These are phyloP conservation scores for Gaeumannomyces tritici DNA, from an alignment of 2,329 filamentous ascomycete species.

Conservation along the genomic window DNA sequence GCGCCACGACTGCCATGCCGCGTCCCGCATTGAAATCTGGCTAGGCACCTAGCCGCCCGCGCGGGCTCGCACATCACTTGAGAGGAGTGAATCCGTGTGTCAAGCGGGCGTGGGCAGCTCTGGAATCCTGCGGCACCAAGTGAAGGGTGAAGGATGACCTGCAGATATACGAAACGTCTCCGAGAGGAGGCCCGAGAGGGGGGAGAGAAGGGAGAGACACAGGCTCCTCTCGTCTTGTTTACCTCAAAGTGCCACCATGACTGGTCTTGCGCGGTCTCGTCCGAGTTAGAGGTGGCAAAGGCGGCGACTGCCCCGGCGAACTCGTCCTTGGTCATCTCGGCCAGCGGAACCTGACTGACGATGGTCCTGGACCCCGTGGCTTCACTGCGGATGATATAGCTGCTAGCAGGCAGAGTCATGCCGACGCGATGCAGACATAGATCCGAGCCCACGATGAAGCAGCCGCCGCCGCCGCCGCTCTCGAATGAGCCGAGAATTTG, in stretches of 20 bases:
- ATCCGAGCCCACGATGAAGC: constrained; percentile 33
- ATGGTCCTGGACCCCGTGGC: constrained; percentile 55
- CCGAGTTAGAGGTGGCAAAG: constrained; percentile 16
- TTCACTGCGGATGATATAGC: constrained; percentile 58
- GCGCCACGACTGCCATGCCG: neutral
- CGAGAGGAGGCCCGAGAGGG: neutral
- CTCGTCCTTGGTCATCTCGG: constrained; percentile 57
- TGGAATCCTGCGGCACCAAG: neutral
- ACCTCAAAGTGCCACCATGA: constrained; percentile 69
- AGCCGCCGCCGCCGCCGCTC: constrained; percentile 9
- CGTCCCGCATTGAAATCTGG: neutral
- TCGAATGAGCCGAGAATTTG: constrained; percentile 47
- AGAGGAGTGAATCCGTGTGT: neutral
- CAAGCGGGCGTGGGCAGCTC: neutral
- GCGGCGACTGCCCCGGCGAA: constrained; percentile 36
- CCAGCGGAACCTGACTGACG: constrained; percentile 58
- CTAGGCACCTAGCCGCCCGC: neutral
- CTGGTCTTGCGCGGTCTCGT: constrained; percentile 10
- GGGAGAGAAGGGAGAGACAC: no score
- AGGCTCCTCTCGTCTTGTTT: constrained; percentile 10
- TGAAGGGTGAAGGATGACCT: neutral
- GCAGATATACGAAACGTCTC: neutral
- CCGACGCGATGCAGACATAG: constrained; percentile 51
- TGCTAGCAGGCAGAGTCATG: constrained; percentile 49
- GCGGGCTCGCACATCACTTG: neutral